phyloP scores from a whole-genome alignment of 345 rosid species.

The Brassica juncea region DNA sequence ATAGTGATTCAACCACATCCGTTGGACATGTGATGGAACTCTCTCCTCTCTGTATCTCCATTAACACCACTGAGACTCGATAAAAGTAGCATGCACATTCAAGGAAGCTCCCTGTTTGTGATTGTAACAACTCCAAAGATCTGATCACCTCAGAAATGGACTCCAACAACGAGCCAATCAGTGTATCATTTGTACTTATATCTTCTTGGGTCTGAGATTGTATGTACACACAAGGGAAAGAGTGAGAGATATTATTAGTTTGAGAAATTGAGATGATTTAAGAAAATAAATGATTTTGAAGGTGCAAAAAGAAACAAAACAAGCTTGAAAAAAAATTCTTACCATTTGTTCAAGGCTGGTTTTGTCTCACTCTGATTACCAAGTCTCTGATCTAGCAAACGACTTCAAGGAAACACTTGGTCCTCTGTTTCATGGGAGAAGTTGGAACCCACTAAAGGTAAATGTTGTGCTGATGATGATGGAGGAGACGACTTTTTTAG shows the following conservation, averaged over 20 bases:
- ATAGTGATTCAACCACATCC: slow-evolving; percentile 57
- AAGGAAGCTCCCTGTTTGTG: slow-evolving; percentile 49
- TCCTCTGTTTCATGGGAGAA: slow-evolving; percentile 29
- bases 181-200: slow-evolving; percentile 29
- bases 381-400: slow-evolving; percentile 19
- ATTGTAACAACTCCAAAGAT: slow-evolving; percentile 43
- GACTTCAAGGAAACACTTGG: slow-evolving; percentile 26
- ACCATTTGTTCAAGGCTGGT: slow-evolving; percentile 35
- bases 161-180: slow-evolving; percentile 46
- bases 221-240: neutral
- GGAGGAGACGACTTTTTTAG: slow-evolving; percentile 35
- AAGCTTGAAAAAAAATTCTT: slow-evolving; percentile 31
- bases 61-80: slow-evolving; percentile 58
- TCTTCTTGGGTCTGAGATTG: slow-evolving; percentile 49
- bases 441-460: slow-evolving; percentile 39
- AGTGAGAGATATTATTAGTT: slow-evolving; percentile 3
- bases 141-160: slow-evolving; percentile 57
- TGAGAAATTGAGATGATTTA: slow-evolving; percentile 9
- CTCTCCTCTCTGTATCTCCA: slow-evolving; percentile 66
- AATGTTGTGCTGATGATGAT: slow-evolving; percentile 22
- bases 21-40: slow-evolving; percentile 41
- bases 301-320: slow-evolving; percentile 18
- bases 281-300: slow-evolving; percentile 3
- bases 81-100: slow-evolving; percentile 66
- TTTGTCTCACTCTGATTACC: slow-evolving; percentile 32